Percentiles rank a stretch among this genome's conserved stretches.
phyloP scores from a whole-genome alignment of 768 basidiomycete species.

The Phlegmacium glaucopus region DNA sequence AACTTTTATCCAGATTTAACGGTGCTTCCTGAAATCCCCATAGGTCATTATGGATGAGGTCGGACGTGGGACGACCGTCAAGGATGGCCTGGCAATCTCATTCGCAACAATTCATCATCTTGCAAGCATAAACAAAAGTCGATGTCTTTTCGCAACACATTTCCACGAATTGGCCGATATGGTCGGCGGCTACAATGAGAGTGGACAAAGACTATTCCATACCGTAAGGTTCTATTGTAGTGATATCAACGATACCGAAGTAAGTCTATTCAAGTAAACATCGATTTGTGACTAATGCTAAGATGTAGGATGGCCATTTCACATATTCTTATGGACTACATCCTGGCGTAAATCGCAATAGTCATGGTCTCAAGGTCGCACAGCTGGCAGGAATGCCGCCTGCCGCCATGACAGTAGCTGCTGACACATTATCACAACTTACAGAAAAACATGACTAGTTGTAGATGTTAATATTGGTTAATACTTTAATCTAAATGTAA shows the following conservation, averaged over 20 bases:
- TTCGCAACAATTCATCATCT: constrained; percentile 89
- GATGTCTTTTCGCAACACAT: constrained; percentile 97
- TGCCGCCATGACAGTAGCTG: constrained; percentile 57
- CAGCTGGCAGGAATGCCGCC: constrained; percentile 81
- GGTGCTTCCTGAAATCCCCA: background rate
- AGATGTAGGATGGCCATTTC: constrained; percentile 66
- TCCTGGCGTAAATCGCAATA: constrained; percentile 85
- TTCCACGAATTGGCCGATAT: constrained; percentile 92
- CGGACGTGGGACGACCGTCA: constrained; percentile 91
- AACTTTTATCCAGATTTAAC: background rate
- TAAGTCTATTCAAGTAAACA: constrained; percentile 30
- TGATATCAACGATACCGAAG: constrained; percentile 75
- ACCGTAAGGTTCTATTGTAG: constrained; percentile 87
- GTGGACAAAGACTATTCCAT: constrained; percentile 45
- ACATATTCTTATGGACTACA: constrained; percentile 78
- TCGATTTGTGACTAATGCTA: background rate
- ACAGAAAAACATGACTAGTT: constrained; percentile 18
- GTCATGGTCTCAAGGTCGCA: constrained; percentile 90
- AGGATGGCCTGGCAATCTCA: constrained; percentile 91
- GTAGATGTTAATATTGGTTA: background rate
- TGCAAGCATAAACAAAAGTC: constrained; percentile 62
- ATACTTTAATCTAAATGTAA: too few relatives aligned
- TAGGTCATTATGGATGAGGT: constrained; percentile 99
- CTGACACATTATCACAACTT: constrained; percentile 43
- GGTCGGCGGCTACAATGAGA: constrained; percentile 55